Evolutionary conservation across 1,139 yeast species (phyloP), one percentile per base, ranked within the genome.

Genomic region (Pichia sp.): DNA sequence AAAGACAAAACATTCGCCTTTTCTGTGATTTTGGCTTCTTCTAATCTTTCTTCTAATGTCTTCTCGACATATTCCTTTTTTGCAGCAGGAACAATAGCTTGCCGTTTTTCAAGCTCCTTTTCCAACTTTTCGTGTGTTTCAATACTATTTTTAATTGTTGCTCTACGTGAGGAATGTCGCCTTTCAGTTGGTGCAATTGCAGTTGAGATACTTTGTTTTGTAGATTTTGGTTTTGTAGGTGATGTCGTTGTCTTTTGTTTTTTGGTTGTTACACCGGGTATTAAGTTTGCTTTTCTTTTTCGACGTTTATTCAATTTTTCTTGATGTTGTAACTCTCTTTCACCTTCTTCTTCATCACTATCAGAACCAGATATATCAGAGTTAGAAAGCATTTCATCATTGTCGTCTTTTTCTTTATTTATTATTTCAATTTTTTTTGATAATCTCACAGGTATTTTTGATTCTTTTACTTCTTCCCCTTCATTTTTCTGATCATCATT

Each of bases 21-120:
- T 64, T 92, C 98, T 0, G 97, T 94, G 56, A 83, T 85, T 42
- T 81, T 72, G 0, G 98, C 97, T 61, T 89, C 95, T 13, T 76
- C 83, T 45, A 92, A 68, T 50, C 90, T 73, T 62, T 92, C 96
- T 53, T 84, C 96, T 59, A 92, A 95, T 0, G 98, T 89, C 62
- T 85, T 62, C 55, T 76, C 81, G 16, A 71, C 70, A 47, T 75
- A 74, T 50, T 65, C 65, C 64, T 59, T 61, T 65, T 56, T 65
- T 45, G 59, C 65, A 46, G 64, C 60, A 12, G 63, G 67, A 29
- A 52, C 56, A 7, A 44, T 40, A 7, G 68, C 60, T 25, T 82
- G 83, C 52, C 86, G 74, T 55, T 85, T 74, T 44, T 76, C 76
- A 63, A 88, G 96, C 51, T 80, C 82, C 56, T 78, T 82, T 53